Percentiles rank a stretch among this genome's conserved stretches.
phyloP scores from a whole-genome alignment of 73 alveolate species.

The Stentor coeruleus region DNA sequence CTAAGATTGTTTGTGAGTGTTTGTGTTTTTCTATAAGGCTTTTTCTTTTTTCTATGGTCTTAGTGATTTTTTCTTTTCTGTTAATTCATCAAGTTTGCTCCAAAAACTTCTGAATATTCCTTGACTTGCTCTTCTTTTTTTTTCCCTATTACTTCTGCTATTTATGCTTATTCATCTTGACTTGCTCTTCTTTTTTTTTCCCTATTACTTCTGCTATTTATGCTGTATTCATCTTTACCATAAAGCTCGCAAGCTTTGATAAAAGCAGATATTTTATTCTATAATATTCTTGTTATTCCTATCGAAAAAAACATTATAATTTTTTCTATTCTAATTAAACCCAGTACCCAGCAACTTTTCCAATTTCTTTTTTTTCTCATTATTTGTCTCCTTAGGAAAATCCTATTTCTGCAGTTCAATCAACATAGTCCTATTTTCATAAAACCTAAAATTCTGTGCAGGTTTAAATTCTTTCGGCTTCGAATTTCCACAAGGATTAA shows the following conservation, averaged over 20 bases:
- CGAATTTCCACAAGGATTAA: conserved; percentile 38
- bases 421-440: conserved; percentile 61
- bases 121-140: conserved; percentile 83
- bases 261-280: no score
- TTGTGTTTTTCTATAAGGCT: conserved; percentile 52
- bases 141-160: conserved; percentile 60
- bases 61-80: conserved; percentile 87
- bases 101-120: conserved; percentile 80
- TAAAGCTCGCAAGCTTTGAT: conserved; percentile 63
- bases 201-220: conserved; percentile 53
- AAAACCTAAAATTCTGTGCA: conserved; percentile 65
- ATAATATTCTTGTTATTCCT: no score
- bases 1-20: conserved; percentile 44
- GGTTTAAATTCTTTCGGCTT: conserved; percentile 42
- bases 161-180: conserved; percentile 51
- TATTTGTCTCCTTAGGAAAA: conserved; percentile 46
- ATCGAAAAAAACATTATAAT: no score
- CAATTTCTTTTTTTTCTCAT: conserved; percentile 72
- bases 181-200: conserved; percentile 83
- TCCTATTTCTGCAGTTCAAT: conserved; percentile 62
- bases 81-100: conserved; percentile 78
- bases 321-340: conserved; percentile 71
- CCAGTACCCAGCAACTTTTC: conserved; percentile 62
- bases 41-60: conserved; percentile 88
- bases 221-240: conserved; percentile 63